Percentiles rank a stretch among this genome's conserved stretches.
phyloP scores from a whole-genome alignment of 305 asterid species.

The Coffea humblotiana region DNA sequence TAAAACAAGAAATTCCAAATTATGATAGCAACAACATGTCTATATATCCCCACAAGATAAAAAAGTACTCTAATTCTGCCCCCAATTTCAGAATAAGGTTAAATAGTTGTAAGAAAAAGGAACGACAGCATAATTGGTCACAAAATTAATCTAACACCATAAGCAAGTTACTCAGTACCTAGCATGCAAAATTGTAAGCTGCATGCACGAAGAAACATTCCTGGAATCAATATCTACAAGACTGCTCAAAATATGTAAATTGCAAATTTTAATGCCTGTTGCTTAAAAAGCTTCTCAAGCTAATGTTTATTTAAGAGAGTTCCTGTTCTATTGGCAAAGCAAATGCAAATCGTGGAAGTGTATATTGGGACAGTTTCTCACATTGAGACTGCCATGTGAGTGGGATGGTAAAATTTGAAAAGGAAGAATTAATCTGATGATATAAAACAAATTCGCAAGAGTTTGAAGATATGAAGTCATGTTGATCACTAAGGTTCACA shows the following conservation, averaged over 20 bases:
- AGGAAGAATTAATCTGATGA: not conserved
- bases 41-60: not conserved
- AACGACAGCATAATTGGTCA: not conserved
- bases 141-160: not conserved
- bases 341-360: not conserved
- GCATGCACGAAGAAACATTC: not conserved
- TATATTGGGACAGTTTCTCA: not conserved
- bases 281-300: not conserved
- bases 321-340: too few species aligned
- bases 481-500: too few species aligned
- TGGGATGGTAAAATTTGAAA: not conserved
- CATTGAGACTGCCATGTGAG: not conserved
- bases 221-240: not conserved
- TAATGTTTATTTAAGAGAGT: too few species aligned
- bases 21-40: not conserved
- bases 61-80: not conserved
- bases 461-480: not conserved
- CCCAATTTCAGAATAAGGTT: not conserved
- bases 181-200: not conserved
- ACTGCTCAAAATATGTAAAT: not conserved
- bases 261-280: not conserved
- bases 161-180: not conserved
- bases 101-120: not conserved
- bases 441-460: not conserved
- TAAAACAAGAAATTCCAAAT: not conserved